Percentiles rank a stretch among this genome's conserved stretches.
Conservation (phyloP, 2,329 filamentous ascomycete genomes). For the Dryadomyces quercivorus region DNA sequence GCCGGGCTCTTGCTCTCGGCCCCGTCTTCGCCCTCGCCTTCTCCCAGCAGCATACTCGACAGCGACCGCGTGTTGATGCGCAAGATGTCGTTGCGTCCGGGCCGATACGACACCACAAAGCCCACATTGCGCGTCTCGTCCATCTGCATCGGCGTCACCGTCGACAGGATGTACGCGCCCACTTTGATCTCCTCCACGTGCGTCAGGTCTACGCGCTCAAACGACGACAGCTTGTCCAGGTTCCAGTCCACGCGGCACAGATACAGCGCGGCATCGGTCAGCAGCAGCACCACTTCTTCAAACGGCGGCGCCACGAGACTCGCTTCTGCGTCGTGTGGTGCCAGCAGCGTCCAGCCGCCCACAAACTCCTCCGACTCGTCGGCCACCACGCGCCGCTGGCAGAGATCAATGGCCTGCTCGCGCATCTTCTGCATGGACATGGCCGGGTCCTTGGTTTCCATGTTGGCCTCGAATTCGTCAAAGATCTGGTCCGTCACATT, state of each 20-base stretch:
- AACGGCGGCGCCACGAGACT: constrained; percentile 61
- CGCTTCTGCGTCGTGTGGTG: constrained; percentile 54
- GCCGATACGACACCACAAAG: constrained; percentile 65
- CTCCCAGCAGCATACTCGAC: constrained; percentile 27
- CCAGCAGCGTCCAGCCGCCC: constrained; percentile 79
- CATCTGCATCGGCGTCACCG: constrained; percentile 62
- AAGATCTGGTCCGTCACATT: constrained; percentile 79
- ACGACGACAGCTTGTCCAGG: constrained; percentile 84
- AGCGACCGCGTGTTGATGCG: constrained; percentile 80
- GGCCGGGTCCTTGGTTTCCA: constrained; percentile 87
- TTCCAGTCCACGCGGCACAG: constrained; percentile 90
- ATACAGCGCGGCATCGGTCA: constrained; percentile 79
- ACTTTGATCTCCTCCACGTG: constrained; percentile 62
- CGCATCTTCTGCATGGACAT: constrained; percentile 76
- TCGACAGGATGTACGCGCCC: constrained; percentile 85
- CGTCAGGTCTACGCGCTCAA: constrained; percentile 70
- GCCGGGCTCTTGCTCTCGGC: constrained; percentile 5
- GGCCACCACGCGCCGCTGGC: constrained; percentile 73
- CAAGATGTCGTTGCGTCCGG: constrained; percentile 57
- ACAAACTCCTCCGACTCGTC: constrained; percentile 76
- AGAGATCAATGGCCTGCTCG: constrained; percentile 81
- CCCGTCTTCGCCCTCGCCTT: constrained; percentile 15
- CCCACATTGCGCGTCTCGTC: constrained; percentile 76
- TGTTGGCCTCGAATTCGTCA: constrained; percentile 84
- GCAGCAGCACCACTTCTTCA: constrained; percentile 75